Percentiles rank a stretch among this genome's conserved stretches.
Evolutionary conservation across 192 early-diverging fungal species (phyloP).

Genomic region (Glomus cerebriforme): DNA sequence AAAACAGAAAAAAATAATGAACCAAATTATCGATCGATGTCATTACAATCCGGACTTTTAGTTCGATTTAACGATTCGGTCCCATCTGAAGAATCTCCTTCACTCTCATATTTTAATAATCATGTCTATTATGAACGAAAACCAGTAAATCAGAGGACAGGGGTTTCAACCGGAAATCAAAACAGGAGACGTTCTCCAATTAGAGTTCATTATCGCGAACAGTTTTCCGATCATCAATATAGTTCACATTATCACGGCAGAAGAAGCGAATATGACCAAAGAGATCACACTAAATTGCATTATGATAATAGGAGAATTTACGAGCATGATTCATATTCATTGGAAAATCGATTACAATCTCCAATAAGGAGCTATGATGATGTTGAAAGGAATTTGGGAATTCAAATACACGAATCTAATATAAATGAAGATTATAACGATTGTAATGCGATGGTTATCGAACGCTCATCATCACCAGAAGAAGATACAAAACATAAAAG

Average conservation of each 20-base stretch:
- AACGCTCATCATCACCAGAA: not conserved
- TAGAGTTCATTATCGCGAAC: not conserved
- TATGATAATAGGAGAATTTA: no score
- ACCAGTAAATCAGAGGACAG: not conserved
- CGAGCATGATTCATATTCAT: no score
- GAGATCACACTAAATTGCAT: no score
- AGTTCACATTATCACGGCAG: not conserved
- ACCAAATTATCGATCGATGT: not conserved
- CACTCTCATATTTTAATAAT: no score
- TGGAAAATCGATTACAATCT: not conserved
- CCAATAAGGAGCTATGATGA: not conserved
- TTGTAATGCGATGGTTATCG: no score
- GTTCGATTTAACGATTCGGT: not conserved
- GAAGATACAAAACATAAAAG: not conserved
- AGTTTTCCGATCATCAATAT: not conserved
- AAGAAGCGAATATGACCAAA: not conserved
- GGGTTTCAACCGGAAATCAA: not conserved
- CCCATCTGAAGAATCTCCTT: no score
- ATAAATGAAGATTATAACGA: no score
- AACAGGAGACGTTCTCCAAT: not conserved
- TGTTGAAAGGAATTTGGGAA: no score
- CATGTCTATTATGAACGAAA: not conserved
- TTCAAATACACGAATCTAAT: no score
- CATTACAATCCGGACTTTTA: not conserved
- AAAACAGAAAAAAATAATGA: not conserved